Conservation (phyloP, 768 basidiomycete species). For the Lentinula boryana region DNA sequence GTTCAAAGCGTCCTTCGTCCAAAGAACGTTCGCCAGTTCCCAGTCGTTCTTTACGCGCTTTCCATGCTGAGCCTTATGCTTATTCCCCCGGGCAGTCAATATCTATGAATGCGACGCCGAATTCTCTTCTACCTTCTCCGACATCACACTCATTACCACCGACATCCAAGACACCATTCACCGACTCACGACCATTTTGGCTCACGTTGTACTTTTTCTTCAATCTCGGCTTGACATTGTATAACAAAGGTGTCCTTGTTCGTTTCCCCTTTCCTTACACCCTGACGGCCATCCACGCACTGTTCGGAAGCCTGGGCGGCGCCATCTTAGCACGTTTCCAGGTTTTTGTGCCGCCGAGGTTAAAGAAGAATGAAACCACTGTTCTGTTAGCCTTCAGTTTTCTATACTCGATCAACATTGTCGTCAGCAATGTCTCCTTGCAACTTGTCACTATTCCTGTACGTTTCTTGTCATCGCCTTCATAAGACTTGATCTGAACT, state of each 20-base stretch:
- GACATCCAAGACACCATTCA: conserved; percentile 8
- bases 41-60: conserved; percentile 9
- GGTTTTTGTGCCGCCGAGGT: conserved; percentile 49
- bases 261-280: conserved; percentile 96
- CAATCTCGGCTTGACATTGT: conserved; percentile 89
- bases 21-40: neutral
- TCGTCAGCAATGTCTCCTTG: conserved; percentile 88
- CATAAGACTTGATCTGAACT: neutral
- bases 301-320: conserved; percentile 83
- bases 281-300: conserved; percentile 85
- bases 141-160: conserved; percentile 8
- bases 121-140: conserved; percentile 11
- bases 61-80: conserved; percentile 16
- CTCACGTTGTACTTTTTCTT: conserved; percentile 80
- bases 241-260: conserved; percentile 91
- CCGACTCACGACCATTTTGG: conserved; percentile 43
- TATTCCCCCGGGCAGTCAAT: neutral
- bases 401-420: conserved; percentile 91
- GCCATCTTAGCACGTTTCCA: conserved; percentile 53
- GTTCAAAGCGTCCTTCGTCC: conserved; percentile 1
- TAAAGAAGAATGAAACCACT: conserved; percentile 45
- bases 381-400: conserved; percentile 78
- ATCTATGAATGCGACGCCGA: conserved; percentile 5
- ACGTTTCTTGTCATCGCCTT: conserved; percentile 23
- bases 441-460: conserved; percentile 88